These are phyloP conservation scores for Colletotrichum caudatum DNA, from an alignment of 2,329 filamentous ascomycete genomes.

Conservation along the genomic window DNA sequence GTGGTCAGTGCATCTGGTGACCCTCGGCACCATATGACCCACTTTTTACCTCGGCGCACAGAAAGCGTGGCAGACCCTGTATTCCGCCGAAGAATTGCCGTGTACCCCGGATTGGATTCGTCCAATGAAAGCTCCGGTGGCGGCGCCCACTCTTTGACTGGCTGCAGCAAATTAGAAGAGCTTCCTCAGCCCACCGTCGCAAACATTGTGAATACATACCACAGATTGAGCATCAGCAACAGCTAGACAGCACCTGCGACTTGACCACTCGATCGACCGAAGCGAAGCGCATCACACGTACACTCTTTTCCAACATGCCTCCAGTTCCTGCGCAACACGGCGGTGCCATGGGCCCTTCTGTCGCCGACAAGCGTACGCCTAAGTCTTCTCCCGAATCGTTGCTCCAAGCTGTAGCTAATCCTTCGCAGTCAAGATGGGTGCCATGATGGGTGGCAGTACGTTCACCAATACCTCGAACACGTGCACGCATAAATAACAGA, in stretches of 20 bases:
- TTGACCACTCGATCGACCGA: neutral
- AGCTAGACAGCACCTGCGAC: neutral
- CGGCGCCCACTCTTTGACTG: neutral
- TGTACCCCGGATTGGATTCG: constrained; percentile 34
- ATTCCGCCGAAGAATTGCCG: constrained; percentile 38
- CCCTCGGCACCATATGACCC: constrained; percentile 19
- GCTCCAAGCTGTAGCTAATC: constrained; percentile 43
- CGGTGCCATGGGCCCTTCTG: constrained; percentile 61
- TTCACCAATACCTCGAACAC: constrained; percentile 44
- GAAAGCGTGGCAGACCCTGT: neutral
- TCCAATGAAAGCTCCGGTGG: constrained; percentile 33
- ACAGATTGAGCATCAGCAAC: constrained; percentile 23
- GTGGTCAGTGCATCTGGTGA: constrained; percentile 38
- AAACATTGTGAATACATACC: constrained; percentile 6
- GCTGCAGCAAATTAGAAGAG: constrained; percentile 37
- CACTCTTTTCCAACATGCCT: constrained; percentile 51
- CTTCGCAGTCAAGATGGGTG: constrained; percentile 90
- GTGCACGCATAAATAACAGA: constrained; percentile 48
- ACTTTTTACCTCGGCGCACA: neutral
- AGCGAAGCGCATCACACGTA: neutral
- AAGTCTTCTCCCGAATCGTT: constrained; percentile 13
- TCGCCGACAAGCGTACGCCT: constrained; percentile 65
- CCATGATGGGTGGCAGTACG: constrained; percentile 98
- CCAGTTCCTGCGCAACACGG: constrained; percentile 54
- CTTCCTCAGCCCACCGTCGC: constrained; percentile 34